Conservation (phyloP, 495 filamentous ascomycete species). For the Bathelium albidoporum region DNA sequence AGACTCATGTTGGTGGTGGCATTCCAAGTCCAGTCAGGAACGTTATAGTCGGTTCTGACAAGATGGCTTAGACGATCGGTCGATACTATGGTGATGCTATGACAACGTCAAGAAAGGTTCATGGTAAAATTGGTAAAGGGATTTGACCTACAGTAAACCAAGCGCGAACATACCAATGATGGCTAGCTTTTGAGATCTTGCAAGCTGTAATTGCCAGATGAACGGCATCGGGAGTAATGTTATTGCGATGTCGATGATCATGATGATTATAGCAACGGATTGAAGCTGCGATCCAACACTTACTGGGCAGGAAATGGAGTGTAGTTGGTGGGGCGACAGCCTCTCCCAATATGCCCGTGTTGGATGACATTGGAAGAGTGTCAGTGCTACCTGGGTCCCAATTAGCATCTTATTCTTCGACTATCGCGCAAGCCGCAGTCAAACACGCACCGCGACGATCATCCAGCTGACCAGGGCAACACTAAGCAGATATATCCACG, state of each 20-base stretch:
- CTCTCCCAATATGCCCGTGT: neutral
- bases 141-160: neutral
- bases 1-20: neutral
- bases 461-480: neutral
- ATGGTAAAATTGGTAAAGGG: neutral
- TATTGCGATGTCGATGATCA: neutral
- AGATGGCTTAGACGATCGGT: neutral
- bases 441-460: neutral
- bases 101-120: neutral
- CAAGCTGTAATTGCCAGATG: neutral
- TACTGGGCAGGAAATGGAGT: neutral
- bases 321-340: neutral
- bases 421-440: no score
- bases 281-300: neutral
- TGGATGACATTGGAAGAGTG: neutral
- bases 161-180: neutral
- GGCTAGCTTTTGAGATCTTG: neutral
- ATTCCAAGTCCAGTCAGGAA: neutral
- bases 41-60: neutral
- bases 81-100: neutral
- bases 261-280: neutral
- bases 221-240: neutral
- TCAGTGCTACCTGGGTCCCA: neutral
- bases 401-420: neutral
- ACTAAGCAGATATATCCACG: neutral